Percentiles rank a stretch among this genome's conserved stretches.
These are phyloP conservation scores for Thielaviopsis punctulata DNA, from an alignment of 2,329 filamentous ascomycete species.

Conservation along the genomic window DNA sequence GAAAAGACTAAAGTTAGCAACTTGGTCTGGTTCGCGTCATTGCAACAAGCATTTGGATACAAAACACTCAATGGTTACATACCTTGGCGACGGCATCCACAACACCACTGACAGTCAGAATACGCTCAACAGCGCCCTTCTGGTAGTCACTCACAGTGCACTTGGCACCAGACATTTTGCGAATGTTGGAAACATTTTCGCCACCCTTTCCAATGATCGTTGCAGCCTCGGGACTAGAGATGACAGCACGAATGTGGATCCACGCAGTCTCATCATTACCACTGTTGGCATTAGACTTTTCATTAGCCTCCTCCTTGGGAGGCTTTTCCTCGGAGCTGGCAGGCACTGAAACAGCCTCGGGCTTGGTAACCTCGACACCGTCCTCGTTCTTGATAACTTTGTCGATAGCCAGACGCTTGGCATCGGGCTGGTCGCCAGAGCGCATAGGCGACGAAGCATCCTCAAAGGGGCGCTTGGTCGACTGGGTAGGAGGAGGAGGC, in stretches of 20 bases:
- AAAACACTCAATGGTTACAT: slow-evolving; percentile 16
- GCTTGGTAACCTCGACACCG: slow-evolving; percentile 28
- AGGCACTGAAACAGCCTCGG: slow-evolving; percentile 21
- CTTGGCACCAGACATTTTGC: slow-evolving; percentile 86
- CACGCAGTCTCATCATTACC: slow-evolving; percentile 81
- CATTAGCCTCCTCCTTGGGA: slow-evolving; percentile 27
- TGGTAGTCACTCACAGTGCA: slow-evolving; percentile 98
- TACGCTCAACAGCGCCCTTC: slow-evolving; percentile 90
- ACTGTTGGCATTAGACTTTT: slow-evolving; percentile 24
- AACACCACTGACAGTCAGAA: slow-evolving; percentile 88
- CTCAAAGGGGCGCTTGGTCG: slow-evolving; percentile 83
- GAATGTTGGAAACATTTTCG: slow-evolving; percentile 95
- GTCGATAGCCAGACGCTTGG: slow-evolving; percentile 89
- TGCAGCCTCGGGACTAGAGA: slow-evolving; percentile 90
- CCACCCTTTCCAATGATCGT: slow-evolving; percentile 97
- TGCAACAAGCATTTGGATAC: background rate
- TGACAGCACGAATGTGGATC: slow-evolving; percentile 94
- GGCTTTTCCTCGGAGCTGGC: slow-evolving; percentile 27
- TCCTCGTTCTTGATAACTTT: slow-evolving; percentile 63
- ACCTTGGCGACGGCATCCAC: slow-evolving; percentile 96
- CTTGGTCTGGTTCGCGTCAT: background rate
- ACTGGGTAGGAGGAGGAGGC: slow-evolving; percentile 47
- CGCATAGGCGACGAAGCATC: slow-evolving; percentile 94
- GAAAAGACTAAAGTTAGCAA: slow-evolving; percentile 16
- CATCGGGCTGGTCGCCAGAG: slow-evolving; percentile 83